A percentile compares a stretch with the other conserved stretches of the same genome.
phyloP scores from a whole-genome alignment of 1,139 yeast species.

The Geotrichum phurueaensis region DNA sequence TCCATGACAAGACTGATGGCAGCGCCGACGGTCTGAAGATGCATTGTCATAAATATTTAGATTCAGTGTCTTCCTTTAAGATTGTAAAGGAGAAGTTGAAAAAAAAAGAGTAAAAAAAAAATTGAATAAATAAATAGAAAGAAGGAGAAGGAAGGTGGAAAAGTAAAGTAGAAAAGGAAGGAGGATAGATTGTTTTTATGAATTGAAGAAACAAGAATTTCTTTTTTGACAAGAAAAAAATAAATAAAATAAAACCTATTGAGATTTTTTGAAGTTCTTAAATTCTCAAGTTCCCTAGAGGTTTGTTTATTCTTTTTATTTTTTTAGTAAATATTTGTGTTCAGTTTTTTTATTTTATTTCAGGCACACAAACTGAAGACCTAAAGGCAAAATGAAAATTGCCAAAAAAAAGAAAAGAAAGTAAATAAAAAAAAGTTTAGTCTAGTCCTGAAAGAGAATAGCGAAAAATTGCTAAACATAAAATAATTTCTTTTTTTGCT shows the following conservation, averaged over 20 bases:
- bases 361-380: neutral
- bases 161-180: neutral
- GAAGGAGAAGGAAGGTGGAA: neutral
- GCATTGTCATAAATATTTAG: neutral
- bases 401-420: neutral
- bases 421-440: neutral
- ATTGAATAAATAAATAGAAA: neutral
- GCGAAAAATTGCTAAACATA: too few relatives aligned
- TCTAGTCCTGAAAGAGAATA: neutral
- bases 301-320: neutral
- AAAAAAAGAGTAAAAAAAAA: neutral
- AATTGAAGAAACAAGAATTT: neutral
- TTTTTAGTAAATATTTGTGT: too few relatives aligned
- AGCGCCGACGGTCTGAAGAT: conserved; percentile 6
- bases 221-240: too few relatives aligned
- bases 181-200: neutral
- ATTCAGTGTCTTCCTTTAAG: neutral
- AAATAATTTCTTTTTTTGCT: too few relatives aligned
- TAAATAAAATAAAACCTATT: too few relatives aligned
- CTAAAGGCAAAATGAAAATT: neutral
- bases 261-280: neutral
- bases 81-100: neutral
- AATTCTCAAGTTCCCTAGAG: too few relatives aligned
- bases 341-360: neutral
- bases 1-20: conserved; percentile 8